phyloP scores from a whole-genome alignment of 2,329 filamentous ascomycete species.

The Penicillium sp. region DNA sequence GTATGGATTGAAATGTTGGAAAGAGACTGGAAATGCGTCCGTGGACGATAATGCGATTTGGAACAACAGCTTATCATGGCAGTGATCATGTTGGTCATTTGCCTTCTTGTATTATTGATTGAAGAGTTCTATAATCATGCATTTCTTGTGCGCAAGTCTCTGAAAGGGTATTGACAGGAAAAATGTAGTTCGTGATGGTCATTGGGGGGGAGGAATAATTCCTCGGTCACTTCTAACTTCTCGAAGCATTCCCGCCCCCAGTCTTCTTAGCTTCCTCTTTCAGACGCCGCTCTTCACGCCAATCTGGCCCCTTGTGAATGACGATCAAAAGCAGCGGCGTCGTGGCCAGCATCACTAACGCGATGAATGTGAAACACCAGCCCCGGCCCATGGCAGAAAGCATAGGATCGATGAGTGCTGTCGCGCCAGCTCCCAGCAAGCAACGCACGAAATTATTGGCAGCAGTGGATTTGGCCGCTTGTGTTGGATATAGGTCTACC shows the following conservation, averaged over 20 bases:
- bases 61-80: background rate
- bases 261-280: slow-evolving; percentile 26
- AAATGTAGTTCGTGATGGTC: background rate
- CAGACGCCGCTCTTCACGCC: slow-evolving; percentile 45
- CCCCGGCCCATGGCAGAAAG: slow-evolving; percentile 32
- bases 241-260: background rate
- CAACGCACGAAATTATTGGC: slow-evolving; percentile 48
- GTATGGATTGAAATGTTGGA: background rate
- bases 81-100: background rate
- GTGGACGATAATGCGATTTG: background rate
- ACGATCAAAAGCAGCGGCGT: slow-evolving; percentile 46
- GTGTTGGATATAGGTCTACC: slow-evolving; percentile 46
- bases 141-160: background rate
- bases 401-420: slow-evolving; percentile 47
- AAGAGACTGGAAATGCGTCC: background rate
- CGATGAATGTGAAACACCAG: slow-evolving; percentile 44
- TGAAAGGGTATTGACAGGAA: background rate
- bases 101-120: background rate
- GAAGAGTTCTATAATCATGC: slow-evolving; percentile 1
- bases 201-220: background rate
- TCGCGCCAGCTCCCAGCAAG: slow-evolving; percentile 46
- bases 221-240: slow-evolving; percentile 2
- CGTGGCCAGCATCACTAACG: slow-evolving; percentile 40
- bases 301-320: slow-evolving; percentile 42
- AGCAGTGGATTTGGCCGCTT: slow-evolving; percentile 45